Evolutionary conservation across 2,329 filamentous ascomycete genomes (phyloP), one percentile per base, ranked within the genome.

Genomic region (Immersiporthe knoxdaviesiana): DNA sequence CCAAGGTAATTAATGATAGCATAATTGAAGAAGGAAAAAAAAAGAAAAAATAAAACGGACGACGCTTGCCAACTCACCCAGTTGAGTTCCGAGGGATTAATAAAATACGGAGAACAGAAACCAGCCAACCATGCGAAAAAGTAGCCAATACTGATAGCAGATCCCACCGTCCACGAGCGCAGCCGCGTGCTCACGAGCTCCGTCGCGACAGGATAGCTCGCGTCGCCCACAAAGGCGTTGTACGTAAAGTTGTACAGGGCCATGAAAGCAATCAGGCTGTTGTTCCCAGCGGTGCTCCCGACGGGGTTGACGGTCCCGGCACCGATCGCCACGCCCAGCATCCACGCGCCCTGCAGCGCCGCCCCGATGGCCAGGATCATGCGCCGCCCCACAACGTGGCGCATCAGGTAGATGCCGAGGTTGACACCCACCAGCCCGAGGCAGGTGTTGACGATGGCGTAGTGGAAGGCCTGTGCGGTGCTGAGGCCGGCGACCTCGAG

Each of bases 341-440:
- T 81, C 39, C 80, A 83, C 11, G 80, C 67, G 1, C 81, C 82
- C 68, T 84, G 84, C 3, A 76, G 74, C 1, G 80, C 68, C 0
- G 82, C 80, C 3, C 84, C 84, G 2, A 81, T 76, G 66, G 85
- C 85, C 62, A 85, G 78, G 41, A 86, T 81, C 2, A 77, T 77
- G 8, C 84, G 79, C 2, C 84, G 79, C 0, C 84, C 84, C 65
- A 84, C 77, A 18, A 84, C 74, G 41, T 83, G 77, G 30, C 82
- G 80, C 77, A 85, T 84, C 21, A 81, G 76, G 72, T 79, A 83
- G 70, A 86, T 83, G 56, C 84, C 83, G 32, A 83, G 66, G 63
- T 85, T 83, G 50, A 84, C 82, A 0, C 83, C 83, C 10, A 85
- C 60, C 59, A 85, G 81, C 2, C 83, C 83, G 27, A 85, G 73